These are phyloP conservation scores for Daldinia concentrica DNA, from an alignment of 495 filamentous ascomycete genomes.

Conservation along the genomic window DNA sequence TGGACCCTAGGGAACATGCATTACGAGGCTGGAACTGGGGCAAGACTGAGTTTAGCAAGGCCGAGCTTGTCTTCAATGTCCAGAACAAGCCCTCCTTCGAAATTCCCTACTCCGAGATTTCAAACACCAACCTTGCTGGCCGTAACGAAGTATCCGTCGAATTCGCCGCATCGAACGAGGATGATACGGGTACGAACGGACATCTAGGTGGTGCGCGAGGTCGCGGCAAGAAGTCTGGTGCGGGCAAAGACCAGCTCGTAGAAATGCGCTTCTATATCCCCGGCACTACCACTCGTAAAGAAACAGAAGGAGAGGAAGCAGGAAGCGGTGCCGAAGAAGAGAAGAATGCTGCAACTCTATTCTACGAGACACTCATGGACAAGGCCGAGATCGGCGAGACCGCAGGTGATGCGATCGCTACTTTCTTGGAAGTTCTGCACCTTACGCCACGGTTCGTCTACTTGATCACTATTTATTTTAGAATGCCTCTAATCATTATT, in stretches of 20 bases:
- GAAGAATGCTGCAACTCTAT: constrained; percentile 91
- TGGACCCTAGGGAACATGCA: constrained; percentile 92
- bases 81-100: constrained; percentile 97
- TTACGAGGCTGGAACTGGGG: constrained; percentile 99
- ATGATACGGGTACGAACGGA: constrained; percentile 74
- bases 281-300: constrained; percentile 85
- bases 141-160: constrained; percentile 98
- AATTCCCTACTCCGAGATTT: constrained; percentile 96
- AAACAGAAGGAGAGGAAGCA: constrained; percentile 77
- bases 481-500: constrained; percentile 46
- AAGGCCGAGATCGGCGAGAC: constrained; percentile 99
- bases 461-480: neutral
- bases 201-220: constrained; percentile 79
- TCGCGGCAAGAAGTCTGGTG: constrained; percentile 87
- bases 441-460: constrained; percentile 87
- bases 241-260: constrained; percentile 88
- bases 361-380: constrained; percentile 97
- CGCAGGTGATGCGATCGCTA: constrained; percentile 95
- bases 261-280: constrained; percentile 99
- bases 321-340: constrained; percentile 79
- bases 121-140: constrained; percentile 96
- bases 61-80: constrained; percentile 94
- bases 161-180: constrained; percentile 76
- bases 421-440: constrained; percentile 96
- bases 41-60: constrained; percentile 95